Percentiles rank a stretch among this genome's conserved stretches.
These are phyloP conservation scores for Lichtheimia corymbifera DNA, from an alignment of 371 early-diverging fungal genomes.

Conservation along the genomic window DNA sequence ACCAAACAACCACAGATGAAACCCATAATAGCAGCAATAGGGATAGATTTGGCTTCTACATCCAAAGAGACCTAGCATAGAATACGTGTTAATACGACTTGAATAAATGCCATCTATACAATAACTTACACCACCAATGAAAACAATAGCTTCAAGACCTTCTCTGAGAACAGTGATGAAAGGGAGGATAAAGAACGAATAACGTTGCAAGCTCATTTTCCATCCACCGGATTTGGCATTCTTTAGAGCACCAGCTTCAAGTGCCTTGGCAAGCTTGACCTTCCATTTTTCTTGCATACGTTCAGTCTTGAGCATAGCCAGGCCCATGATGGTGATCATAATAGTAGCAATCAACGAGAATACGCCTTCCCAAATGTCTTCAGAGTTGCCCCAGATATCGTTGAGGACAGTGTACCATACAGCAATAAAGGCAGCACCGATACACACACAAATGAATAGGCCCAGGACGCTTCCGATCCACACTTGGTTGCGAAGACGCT, in stretches of 20 bases:
- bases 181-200: conserved; percentile 75
- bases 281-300: conserved; percentile 77
- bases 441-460: conserved; percentile 57
- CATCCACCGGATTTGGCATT: conserved; percentile 8
- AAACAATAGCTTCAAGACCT: conserved; percentile 82
- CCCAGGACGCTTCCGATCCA: conserved; percentile 67
- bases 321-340: conserved; percentile 72
- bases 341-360: conserved; percentile 69
- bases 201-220: conserved; percentile 36
- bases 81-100: background rate
- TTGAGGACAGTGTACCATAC: conserved; percentile 59
- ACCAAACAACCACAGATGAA: conserved; percentile 65
- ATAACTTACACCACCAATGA: conserved; percentile 78
- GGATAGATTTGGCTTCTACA: conserved; percentile 70
- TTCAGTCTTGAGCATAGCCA: conserved; percentile 76
- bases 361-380: conserved; percentile 80
- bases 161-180: conserved; percentile 83
- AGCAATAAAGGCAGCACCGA: conserved; percentile 75
- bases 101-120: conserved; percentile 14
- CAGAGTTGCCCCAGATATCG: conserved; percentile 64
- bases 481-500: conserved; percentile 63
- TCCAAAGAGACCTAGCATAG: conserved; percentile 64
- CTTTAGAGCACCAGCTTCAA: conserved; percentile 22
- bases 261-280: conserved; percentile 56
- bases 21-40: conserved; percentile 78